A percentile compares a stretch with the other conserved stretches of the same genome.
Evolutionary conservation across 2,329 filamentous ascomycete genomes (phyloP).

Genomic region (Aspergillus spinulosporus): DNA sequence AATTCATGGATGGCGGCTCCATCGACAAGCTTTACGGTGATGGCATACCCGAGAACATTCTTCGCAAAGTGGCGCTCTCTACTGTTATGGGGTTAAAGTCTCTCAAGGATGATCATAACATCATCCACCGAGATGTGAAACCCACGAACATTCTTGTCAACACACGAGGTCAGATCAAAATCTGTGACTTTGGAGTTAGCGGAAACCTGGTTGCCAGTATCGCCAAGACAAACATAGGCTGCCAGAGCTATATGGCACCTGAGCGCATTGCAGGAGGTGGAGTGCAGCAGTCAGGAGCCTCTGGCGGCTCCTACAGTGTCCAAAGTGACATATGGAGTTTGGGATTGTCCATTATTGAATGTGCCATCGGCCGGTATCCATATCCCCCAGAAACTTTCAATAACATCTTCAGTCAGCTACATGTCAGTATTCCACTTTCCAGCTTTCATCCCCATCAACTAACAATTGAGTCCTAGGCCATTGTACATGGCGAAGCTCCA

Average conservation of each 20-base stretch:
- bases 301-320: slow-evolving; percentile 89
- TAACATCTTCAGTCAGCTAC: slow-evolving; percentile 96
- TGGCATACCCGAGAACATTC: slow-evolving; percentile 82
- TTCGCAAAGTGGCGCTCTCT: slow-evolving; percentile 85
- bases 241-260: slow-evolving; percentile 98
- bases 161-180: slow-evolving; percentile 87
- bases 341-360: slow-evolving; percentile 92
- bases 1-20: slow-evolving; percentile 98
- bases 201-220: slow-evolving; percentile 97
- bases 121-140: slow-evolving; percentile 98
- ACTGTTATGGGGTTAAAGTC: slow-evolving; percentile 90
- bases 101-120: slow-evolving; percentile 97
- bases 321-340: slow-evolving; percentile 98
- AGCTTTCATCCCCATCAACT: neutral
- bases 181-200: slow-evolving; percentile 97
- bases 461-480: slow-evolving; percentile 63
- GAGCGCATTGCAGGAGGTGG: slow-evolving; percentile 90
- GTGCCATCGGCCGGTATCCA: slow-evolving; percentile 88
- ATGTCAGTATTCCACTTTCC: slow-evolving; percentile 63
- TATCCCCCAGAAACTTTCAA: slow-evolving; percentile 97
- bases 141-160: slow-evolving; percentile 98
- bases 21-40: slow-evolving; percentile 94
- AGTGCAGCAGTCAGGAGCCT: slow-evolving; percentile 68
- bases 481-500: slow-evolving; percentile 95
- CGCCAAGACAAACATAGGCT: slow-evolving; percentile 97